Evolutionary conservation across 139 green algal genomes (phyloP).

Genomic region (Medakamo hakoo): DNA sequence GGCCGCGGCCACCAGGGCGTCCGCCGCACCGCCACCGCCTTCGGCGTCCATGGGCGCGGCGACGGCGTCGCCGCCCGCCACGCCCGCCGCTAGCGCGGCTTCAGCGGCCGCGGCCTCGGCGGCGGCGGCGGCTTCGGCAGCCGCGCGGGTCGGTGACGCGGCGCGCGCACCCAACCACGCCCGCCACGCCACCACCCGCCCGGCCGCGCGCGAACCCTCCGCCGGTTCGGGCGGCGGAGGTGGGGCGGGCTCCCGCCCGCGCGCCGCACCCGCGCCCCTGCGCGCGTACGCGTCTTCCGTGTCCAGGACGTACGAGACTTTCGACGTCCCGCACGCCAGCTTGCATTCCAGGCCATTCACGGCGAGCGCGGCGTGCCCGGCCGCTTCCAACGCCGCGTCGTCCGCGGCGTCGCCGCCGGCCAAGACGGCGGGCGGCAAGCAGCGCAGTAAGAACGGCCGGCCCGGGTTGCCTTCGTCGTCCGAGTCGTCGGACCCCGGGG

Average conservation of each 20-base stretch:
- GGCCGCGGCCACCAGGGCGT: neutral
- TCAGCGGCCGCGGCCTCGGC: too few relatives aligned
- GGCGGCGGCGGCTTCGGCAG: neutral
- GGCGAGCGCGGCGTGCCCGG: constrained; percentile 16
- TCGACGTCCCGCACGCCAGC: constrained; percentile 3
- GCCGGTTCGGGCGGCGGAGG: constrained; percentile 9
- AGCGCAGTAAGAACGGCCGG: constrained; percentile 34
- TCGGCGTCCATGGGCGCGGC: too few relatives aligned
- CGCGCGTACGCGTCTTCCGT: constrained; percentile 74
- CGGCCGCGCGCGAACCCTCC: neutral
- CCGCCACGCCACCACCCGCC: constrained; percentile 8
- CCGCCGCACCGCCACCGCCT: too few relatives aligned
- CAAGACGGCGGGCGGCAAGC: constrained; percentile 12
- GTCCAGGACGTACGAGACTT: constrained; percentile 88
- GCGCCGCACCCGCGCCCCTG: too few relatives aligned
- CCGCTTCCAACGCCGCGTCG: constrained; percentile 4
- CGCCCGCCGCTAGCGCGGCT: neutral
- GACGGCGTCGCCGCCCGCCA: too few relatives aligned
- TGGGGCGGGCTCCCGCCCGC: too few relatives aligned
- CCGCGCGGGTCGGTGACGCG: neutral
- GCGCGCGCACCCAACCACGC: constrained; percentile 10
- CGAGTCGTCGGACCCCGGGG: constrained; percentile 10
- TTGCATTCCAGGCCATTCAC: constrained; percentile 94
- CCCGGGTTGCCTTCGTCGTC: constrained; percentile 1
- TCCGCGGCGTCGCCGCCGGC: neutral